These are phyloP conservation scores for Umbelopsis sp. DNA, from an alignment of 192 early-diverging fungal genomes.

Conservation along the genomic window DNA sequence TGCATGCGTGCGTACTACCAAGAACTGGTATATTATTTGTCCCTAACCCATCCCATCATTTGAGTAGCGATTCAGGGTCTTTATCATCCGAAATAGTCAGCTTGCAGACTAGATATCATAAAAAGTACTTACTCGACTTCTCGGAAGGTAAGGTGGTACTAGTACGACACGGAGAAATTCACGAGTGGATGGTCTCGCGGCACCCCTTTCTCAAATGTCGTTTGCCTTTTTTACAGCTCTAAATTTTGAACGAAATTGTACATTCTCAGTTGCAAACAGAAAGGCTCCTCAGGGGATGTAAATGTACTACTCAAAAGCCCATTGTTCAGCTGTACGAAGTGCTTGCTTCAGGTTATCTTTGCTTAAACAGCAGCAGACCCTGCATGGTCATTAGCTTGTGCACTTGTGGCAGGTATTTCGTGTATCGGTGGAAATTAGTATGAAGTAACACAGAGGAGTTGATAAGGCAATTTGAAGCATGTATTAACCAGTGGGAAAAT, in stretches of 20 bases:
- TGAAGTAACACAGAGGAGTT: background rate
- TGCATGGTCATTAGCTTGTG: conserved; percentile 17
- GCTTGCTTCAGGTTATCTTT: too few species aligned
- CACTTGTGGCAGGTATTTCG: background rate
- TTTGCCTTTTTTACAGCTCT: too few species aligned
- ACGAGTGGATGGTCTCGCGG: too few species aligned
- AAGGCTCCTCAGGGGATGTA: too few species aligned
- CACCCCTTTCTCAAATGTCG: too few species aligned
- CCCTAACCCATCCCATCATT: background rate
- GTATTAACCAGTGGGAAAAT: conserved; percentile 14
- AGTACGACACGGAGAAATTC: conserved; percentile 15
- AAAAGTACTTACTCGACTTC: background rate
- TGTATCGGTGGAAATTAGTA: conserved; percentile 19
- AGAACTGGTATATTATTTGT: background rate
- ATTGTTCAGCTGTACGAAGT: too few species aligned
- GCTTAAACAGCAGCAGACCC: background rate
- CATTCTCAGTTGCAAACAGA: too few species aligned
- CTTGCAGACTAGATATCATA: too few species aligned
- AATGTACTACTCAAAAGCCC: too few species aligned
- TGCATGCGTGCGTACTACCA: background rate
- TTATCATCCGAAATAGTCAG: background rate
- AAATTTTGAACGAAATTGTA: too few species aligned
- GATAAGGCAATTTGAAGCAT: conserved; percentile 8
- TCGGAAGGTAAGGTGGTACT: conserved; percentile 2
- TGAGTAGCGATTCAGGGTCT: background rate